phyloP scores from a whole-genome alignment of 2,329 filamentous ascomycete species.

The Fusarium newnesense region DNA sequence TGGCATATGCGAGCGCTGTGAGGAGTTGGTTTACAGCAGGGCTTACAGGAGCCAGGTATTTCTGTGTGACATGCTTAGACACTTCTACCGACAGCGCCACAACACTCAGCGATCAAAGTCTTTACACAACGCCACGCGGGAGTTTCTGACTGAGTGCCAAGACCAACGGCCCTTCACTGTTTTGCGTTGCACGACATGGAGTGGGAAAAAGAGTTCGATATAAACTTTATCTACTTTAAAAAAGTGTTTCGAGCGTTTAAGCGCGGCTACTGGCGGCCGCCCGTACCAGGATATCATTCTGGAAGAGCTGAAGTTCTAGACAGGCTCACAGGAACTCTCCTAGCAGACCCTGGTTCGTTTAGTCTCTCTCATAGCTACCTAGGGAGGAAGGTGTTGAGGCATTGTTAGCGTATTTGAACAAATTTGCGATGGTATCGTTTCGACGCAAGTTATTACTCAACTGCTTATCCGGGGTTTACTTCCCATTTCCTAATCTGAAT shows the following conservation, averaged over 20 bases:
- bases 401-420: slow-evolving; percentile 1
- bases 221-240: slow-evolving; percentile 13
- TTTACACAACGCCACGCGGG: slow-evolving; percentile 14
- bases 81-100: slow-evolving; percentile 28
- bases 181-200: slow-evolving; percentile 3
- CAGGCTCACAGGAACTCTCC: slow-evolving; percentile 4
- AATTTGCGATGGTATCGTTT: slow-evolving; percentile 8
- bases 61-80: slow-evolving; percentile 32
- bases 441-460: slow-evolving; percentile 1
- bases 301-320: slow-evolving; percentile 10
- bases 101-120: slow-evolving; percentile 4
- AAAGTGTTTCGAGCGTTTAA: slow-evolving; percentile 29
- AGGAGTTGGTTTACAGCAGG: slow-evolving; percentile 13
- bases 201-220: slow-evolving; percentile 10
- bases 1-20: slow-evolving; percentile 19
- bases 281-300: slow-evolving; percentile 1
- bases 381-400: slow-evolving; percentile 32
- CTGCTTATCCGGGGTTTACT: slow-evolving; percentile 24
- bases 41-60: slow-evolving; percentile 22
- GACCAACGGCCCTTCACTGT: slow-evolving; percentile 14
- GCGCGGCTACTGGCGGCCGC: slow-evolving; percentile 24
- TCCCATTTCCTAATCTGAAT: slow-evolving; percentile 40
- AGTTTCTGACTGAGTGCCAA: slow-evolving; percentile 15
- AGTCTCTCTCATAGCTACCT: slow-evolving; percentile 16
- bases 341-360: slow-evolving; percentile 19